Base-by-base conservation (phyloP, 2,329 filamentous ascomycete genomes). In the Verticillium klebahnii region DNA sequence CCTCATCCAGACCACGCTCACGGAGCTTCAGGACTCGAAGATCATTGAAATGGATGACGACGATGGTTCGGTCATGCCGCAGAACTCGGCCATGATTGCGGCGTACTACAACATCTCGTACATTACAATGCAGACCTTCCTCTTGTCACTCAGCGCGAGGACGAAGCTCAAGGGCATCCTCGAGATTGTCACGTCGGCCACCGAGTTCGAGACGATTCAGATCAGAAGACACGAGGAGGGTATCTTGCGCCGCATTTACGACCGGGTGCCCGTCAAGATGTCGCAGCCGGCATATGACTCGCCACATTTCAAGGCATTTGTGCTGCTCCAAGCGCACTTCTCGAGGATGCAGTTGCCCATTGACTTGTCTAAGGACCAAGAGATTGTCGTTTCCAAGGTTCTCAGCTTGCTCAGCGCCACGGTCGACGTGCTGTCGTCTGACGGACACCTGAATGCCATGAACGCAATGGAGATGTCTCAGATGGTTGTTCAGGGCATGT, bases 81-180 rank as follows among this genome's bases (percentile, higher is more conserved):
- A 97, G 69, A 98, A 99, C 74, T 91, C 94, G 2, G 95, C 95
- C 67, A 97, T 97, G 91, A 98, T 99, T 71, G 93, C 92, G 11
- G 93, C 95, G 1, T 98, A 99, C 82, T 99, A 99, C 84, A 98
- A 97, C 77, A 97, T 99, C 71, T 97, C 94, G 6, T 98, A 97
- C 78, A 91, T 97, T 74, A 99, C 95, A 2, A 99, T 99, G 93
- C 94, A 99, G 78, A 99, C 95, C 0, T 94, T 99, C 82, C 82
- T 99, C 59, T 82, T 99, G 61, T 99, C 95, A 15, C 84, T 99
- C 56, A 93, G 87, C 61, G 88, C 88, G 52, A 89, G 89, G 68
- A 98, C 93, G 4, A 98, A 97, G 80, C 86, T 99, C 67, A 99
- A 99, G 83, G 93, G 93, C 56, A 93, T 99, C 54, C 82, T 99